Evolutionary conservation across 768 basidiomycete genomes (phyloP).

Genomic region (Trametes punicea): DNA sequence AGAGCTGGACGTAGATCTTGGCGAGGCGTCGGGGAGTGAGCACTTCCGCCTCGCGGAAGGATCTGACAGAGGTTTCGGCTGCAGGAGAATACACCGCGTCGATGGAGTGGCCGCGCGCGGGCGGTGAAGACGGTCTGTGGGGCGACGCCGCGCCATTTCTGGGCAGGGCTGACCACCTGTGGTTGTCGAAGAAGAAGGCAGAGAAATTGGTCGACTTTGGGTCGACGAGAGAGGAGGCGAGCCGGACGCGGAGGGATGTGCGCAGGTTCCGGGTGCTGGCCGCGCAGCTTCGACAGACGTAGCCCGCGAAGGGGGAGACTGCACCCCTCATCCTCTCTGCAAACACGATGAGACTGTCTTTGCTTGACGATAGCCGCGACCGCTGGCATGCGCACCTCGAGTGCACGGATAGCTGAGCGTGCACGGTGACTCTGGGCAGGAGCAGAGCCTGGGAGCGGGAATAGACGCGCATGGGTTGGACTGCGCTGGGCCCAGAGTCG

Average conservation of each 20-base stretch:
- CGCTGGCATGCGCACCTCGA: not conserved
- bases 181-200: conserved; percentile 65
- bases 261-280: conserved; percentile 5
- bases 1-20: conserved; percentile 72
- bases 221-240: conserved; percentile 17
- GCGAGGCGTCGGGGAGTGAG: conserved; percentile 53
- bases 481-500: not conserved
- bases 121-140: not conserved
- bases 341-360: too few relatives aligned
- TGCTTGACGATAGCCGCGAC: not conserved
- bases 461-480: too few relatives aligned
- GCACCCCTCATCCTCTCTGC: conserved; percentile 2
- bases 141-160: not conserved
- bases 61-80: conserved; percentile 12
- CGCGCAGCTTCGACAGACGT: conserved; percentile 15
- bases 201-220: conserved; percentile 34
- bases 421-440: not conserved
- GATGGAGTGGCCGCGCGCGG: conserved; percentile 19
- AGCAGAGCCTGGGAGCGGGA: too few relatives aligned
- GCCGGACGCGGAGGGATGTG: conserved; percentile 8
- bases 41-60: conserved; percentile 27
- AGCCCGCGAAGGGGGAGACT: not conserved
- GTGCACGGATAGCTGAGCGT: too few relatives aligned
- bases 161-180: conserved; percentile 40
- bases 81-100: conserved; percentile 15